phyloP scores from a whole-genome alignment of 768 basidiomycete species.

The Phylloporus sp. region DNA sequence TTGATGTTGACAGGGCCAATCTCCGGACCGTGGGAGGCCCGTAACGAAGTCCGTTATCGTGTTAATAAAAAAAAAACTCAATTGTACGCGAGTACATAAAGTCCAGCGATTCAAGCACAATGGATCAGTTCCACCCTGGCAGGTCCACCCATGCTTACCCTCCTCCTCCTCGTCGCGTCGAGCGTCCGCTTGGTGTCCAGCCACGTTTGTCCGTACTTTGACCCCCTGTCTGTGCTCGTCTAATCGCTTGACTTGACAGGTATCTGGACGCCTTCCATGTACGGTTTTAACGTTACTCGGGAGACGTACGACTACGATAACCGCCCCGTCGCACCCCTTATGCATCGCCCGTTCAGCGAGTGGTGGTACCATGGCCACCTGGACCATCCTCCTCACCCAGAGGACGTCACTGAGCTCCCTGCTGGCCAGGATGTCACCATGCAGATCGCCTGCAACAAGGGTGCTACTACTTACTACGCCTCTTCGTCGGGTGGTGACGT shows the following conservation, averaged over 20 bases:
- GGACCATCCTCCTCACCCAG: constrained; percentile 49
- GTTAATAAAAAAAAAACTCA: too few species aligned
- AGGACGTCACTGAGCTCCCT: constrained; percentile 57
- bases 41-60: too few species aligned
- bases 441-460: constrained; percentile 58
- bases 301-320: constrained; percentile 58
- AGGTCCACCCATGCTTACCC: constrained; percentile 14
- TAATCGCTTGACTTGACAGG: constrained; percentile 28
- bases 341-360: constrained; percentile 36
- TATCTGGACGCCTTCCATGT: constrained; percentile 59
- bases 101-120: background rate
- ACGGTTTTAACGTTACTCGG: constrained; percentile 62
- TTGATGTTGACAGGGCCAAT: too few species aligned
- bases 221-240: background rate
- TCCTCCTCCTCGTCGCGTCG: constrained; percentile 1
- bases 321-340: constrained; percentile 48
- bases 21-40: too few species aligned
- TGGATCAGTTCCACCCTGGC: constrained; percentile 8
- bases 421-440: constrained; percentile 52
- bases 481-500: constrained; percentile 52
- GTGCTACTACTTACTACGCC: constrained; percentile 53
- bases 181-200: constrained; percentile 5
- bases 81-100: background rate
- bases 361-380: constrained; percentile 68
- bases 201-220: constrained; percentile 17